Evolutionary conservation across 371 early-diverging fungal species (phyloP), one percentile per base, ranked within the genome.

Genomic region (Circinella umbellata): DNA sequence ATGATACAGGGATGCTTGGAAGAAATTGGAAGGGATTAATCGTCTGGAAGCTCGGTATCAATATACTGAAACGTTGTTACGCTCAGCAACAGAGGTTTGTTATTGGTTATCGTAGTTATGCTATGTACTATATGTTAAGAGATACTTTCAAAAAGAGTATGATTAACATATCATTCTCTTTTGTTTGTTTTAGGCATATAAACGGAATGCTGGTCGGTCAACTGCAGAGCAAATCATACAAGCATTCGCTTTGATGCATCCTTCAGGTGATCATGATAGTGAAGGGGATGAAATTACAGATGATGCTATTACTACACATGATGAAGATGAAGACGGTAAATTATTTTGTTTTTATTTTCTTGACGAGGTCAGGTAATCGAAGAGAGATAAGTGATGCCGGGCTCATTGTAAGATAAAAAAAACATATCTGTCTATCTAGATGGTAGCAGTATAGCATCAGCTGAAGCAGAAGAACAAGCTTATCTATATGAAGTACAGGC

Each of bases 201-300:
- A 68, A 20, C 57, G 37, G 47, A 60, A 63, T 60, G 47, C 69
- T 4, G 69, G 73, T 5, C 65, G 63, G 57, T 34, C 71, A 3
- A 70, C 68, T 20, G 76, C 76, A 35, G 71, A 71, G 47, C 70
- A 76, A 59, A 73, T 73, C 37, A 82, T 84, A 36, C 82, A 81
- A 39, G 73, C 80, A 54, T 80, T 81, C 67, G 76, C 80, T 4
- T 64, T 73, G 7, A 76, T 80, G 76, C 71, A 70, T 65, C 78
- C 79, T 7, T 75, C 78, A 10, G 76, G 70, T 17, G 78, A 70
- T 27, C 73, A 72, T 54, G 70, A 77, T 63, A 64, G 59, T 49
- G 63, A 61, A 0, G 68, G 63, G 9, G 64, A 70, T 39, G 49
- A 69, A 18, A 34, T 57, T 5, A 61, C 59, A 14, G 54, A 47